Evolutionary conservation across 495 filamentous ascomycete species (phyloP).

Genomic region (Lophiotrema nucula): DNA sequence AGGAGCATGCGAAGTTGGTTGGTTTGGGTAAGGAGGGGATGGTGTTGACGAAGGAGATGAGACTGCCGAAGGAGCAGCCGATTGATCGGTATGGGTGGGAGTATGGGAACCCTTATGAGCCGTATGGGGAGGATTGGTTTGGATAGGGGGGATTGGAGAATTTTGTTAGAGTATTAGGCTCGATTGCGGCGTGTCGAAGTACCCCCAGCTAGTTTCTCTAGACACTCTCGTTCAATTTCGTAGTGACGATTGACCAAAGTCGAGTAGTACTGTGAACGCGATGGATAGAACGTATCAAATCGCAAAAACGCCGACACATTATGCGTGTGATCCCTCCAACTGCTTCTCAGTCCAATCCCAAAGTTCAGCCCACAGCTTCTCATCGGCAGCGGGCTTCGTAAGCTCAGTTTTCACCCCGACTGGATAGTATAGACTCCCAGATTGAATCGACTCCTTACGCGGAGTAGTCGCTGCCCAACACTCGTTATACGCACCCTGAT

Average conservation of each 20-base stretch:
- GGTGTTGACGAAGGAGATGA: background rate
- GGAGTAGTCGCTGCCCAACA: conserved; percentile 16
- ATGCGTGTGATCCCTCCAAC: too few species aligned
- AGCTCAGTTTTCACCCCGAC: background rate
- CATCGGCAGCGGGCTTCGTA: background rate
- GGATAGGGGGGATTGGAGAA: too few species aligned
- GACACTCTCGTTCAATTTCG: too few species aligned
- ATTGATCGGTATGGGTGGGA: background rate
- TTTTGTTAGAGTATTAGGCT: too few species aligned
- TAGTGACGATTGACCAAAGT: too few species aligned
- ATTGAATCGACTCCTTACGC: background rate
- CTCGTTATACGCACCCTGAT: conserved; percentile 13
- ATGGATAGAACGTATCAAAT: too few species aligned
- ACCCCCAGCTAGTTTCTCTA: too few species aligned
- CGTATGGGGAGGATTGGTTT: background rate
- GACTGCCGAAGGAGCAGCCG: background rate
- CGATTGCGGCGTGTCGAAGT: too few species aligned
- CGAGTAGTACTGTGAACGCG: too few species aligned
- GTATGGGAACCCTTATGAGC: background rate
- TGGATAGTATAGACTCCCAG: conserved; percentile 15
- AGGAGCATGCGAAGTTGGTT: background rate
- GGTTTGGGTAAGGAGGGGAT: background rate
- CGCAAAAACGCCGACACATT: too few species aligned
- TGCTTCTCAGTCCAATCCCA: conserved; percentile 27
- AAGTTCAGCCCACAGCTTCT: background rate